Percentiles rank a stretch among this genome's conserved stretches.
Evolutionary conservation across 2,329 filamentous ascomycete genomes (phyloP).

Genomic region (Sodiomyces alkalinus): DNA sequence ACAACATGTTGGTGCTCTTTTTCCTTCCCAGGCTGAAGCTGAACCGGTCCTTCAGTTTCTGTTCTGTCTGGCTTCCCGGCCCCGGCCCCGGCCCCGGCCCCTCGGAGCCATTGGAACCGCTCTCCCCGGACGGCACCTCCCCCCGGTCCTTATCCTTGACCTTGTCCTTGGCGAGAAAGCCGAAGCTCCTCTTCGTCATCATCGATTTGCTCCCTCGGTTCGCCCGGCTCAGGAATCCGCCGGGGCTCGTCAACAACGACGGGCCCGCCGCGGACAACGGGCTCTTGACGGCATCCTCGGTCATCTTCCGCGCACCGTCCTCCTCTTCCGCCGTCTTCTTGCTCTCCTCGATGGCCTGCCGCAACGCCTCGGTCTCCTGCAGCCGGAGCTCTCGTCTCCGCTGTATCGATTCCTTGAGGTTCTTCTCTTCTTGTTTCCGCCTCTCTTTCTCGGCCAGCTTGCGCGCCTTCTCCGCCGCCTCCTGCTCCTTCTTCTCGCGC

Average conservation of each 20-base stretch:
- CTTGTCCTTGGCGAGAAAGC: constrained; percentile 44
- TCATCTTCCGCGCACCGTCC: constrained; percentile 22
- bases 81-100: constrained; percentile 10
- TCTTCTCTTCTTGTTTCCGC: constrained; percentile 27
- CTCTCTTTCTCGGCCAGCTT: constrained; percentile 30
- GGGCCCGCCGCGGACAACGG: no score
- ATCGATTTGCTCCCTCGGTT: constrained; percentile 64
- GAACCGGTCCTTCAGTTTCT: constrained; percentile 48
- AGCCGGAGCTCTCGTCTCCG: constrained; percentile 23
- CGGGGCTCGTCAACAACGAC: constrained; percentile 17
- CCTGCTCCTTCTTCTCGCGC: constrained; percentile 54
- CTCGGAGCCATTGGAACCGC: constrained; percentile 14
- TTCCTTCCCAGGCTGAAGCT: constrained; percentile 54
- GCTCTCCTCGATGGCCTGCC: constrained; percentile 49
- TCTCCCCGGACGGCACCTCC: constrained; percentile 14
- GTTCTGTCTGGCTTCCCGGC: constrained; percentile 11
- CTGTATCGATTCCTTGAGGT: constrained; percentile 19
- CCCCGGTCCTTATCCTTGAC: no score
- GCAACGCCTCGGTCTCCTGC: constrained; percentile 46
- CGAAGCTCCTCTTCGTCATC: constrained; percentile 62
- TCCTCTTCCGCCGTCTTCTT: constrained; percentile 42
- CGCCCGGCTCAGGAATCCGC: constrained; percentile 46
- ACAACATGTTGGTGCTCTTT: constrained; percentile 41
- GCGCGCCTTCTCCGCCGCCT: constrained; percentile 33
- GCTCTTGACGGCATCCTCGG: constrained; percentile 20